These are phyloP conservation scores for Eremomyces bilateralis DNA, from an alignment of 495 filamentous ascomycete species.

Conservation along the genomic window DNA sequence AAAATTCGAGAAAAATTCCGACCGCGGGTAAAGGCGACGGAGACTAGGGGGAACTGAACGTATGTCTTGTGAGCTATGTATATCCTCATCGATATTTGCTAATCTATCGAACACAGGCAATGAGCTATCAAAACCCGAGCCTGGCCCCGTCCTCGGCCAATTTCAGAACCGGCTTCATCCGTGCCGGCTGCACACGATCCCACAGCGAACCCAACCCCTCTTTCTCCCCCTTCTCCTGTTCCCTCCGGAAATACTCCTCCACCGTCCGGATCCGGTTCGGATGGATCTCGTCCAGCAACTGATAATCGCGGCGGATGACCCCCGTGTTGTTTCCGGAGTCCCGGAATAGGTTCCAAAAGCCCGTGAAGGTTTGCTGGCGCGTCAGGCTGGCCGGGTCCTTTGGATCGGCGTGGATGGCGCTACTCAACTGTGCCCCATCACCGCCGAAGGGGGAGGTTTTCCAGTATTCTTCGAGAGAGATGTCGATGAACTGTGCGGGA, in stretches of 20 bases:
- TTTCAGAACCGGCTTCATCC: slow-evolving; percentile 6
- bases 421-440: slow-evolving; percentile 8
- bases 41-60: no score
- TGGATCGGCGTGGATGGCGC: slow-evolving; percentile 22
- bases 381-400: slow-evolving; percentile 24
- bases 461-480: slow-evolving; percentile 25
- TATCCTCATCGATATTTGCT: no score
- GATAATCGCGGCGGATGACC: slow-evolving; percentile 26
- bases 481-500: slow-evolving; percentile 22
- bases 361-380: slow-evolving; percentile 29
- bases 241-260: slow-evolving; percentile 26
- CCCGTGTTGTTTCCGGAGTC: slow-evolving; percentile 20
- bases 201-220: slow-evolving; percentile 3
- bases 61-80: no score
- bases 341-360: slow-evolving; percentile 28
- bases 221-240: slow-evolving; percentile 17
- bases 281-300: slow-evolving; percentile 29
- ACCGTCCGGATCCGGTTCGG: slow-evolving; percentile 26
- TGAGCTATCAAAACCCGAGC: background rate
- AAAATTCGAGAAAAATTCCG: no score
- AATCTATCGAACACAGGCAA: no score
- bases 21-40: no score
- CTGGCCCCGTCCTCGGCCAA: slow-evolving; percentile 2
- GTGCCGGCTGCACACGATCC: slow-evolving; percentile 3
- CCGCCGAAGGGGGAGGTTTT: slow-evolving; percentile 4